phyloP scores from a whole-genome alignment of 2,329 filamentous ascomycete species.

The Diaporthe sp. region DNA sequence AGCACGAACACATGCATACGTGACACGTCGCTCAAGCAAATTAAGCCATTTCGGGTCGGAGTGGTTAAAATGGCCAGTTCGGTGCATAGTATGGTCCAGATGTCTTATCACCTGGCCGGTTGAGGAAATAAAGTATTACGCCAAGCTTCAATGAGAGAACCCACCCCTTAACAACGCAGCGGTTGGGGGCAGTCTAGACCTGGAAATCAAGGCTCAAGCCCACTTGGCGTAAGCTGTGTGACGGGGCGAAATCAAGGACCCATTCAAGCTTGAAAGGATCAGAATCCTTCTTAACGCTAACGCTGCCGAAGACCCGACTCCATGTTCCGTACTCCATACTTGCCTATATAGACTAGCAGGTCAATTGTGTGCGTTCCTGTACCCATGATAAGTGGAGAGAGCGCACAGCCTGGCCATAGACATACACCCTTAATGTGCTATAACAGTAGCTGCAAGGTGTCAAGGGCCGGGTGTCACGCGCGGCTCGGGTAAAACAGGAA shows the following conservation, averaged over 20 bases:
- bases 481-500: no score
- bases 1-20: background rate
- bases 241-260: background rate
- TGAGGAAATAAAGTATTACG: background rate
- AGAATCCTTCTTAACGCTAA: no score
- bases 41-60: background rate
- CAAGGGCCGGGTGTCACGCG: no score
- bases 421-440: no score
- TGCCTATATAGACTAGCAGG: no score
- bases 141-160: background rate
- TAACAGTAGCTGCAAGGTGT: no score
- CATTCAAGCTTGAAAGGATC: background rate
- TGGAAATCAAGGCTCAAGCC: background rate
- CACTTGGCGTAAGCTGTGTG: slow-evolving; percentile 2
- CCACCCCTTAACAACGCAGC: background rate
- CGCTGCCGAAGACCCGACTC: no score
- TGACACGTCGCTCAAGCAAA: background rate
- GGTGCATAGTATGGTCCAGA: background rate
- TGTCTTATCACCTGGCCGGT: background rate
- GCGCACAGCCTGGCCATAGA: no score
- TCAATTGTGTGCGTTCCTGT: no score
- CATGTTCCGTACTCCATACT: no score
- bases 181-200: background rate
- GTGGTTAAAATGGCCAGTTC: background rate
- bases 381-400: no score